Percentiles rank a stretch among this genome's conserved stretches.
These are phyloP conservation scores for Hymenoscyphus scutula DNA, from an alignment of 2,329 filamentous ascomycete genomes.

Conservation along the genomic window DNA sequence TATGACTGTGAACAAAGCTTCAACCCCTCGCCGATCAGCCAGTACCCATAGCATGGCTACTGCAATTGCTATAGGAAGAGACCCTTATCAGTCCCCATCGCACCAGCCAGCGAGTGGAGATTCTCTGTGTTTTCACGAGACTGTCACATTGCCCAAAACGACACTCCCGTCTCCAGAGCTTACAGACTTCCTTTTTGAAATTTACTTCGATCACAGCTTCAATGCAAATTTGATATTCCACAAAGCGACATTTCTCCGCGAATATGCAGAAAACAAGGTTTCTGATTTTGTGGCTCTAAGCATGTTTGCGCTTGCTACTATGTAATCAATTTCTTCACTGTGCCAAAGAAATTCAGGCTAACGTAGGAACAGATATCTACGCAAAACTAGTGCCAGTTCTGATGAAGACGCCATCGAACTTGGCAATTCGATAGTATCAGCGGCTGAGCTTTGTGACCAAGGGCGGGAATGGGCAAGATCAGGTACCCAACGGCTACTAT, in stretches of 20 bases:
- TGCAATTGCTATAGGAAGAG: not conserved
- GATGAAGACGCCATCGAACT: conserved; percentile 12
- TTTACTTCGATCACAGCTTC: conserved; percentile 22
- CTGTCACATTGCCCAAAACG: not conserved
- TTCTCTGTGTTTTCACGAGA: not conserved
- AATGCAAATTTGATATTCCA: conserved; percentile 19
- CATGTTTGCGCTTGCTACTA: conserved; percentile 22
- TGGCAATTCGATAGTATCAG: conserved; percentile 11
- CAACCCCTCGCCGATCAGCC: not conserved
- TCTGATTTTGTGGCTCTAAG: conserved; percentile 21
- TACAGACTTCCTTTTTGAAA: conserved; percentile 19
- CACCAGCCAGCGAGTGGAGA: not conserved
- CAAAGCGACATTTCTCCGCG: conserved; percentile 19
- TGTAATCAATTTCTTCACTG: conserved; percentile 15
- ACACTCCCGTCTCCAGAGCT: conserved; percentile 18
- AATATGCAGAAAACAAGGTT: conserved; percentile 18
- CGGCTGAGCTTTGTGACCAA: conserved; percentile 13
- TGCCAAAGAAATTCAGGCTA: not conserved
- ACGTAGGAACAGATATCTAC: conserved; percentile 11
- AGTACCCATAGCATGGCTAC: not conserved
- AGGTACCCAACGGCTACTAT: conserved; percentile 15
- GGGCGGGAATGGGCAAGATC: conserved; percentile 22
- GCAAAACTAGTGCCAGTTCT: not conserved
- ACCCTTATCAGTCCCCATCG: not conserved
- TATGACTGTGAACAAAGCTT: not conserved